Base-by-base conservation (phyloP, 1,139 yeast species). In the Taphrina pruni region DNA sequence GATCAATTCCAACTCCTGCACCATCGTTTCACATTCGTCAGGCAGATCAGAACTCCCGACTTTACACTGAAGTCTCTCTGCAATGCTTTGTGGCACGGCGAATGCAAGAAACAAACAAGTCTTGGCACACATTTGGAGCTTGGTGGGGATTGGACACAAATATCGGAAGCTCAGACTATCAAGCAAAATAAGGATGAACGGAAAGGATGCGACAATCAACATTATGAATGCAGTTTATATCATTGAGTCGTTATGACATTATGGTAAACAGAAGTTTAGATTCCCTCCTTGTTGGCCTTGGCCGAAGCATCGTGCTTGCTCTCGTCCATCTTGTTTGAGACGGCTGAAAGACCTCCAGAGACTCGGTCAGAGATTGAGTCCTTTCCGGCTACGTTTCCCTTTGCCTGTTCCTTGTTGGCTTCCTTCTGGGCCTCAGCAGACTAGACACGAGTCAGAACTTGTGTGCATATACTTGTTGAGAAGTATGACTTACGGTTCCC, bases 361-460 rank as follows among this genome's bases (percentile, higher is more conserved):
- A 58, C 26, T 58, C 62, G 62, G 62, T 58, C 62, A 45, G 62
- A 45, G 62, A 58, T 32, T 36, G 62, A 58, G 62, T 58, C 62
- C 41, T 58, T 58, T 43, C 62, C 62, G 26, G 62, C 48, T 2
- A 58, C 62, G 62, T 58, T 58, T 14, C 62, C 62, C 62, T 58
- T 58, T 41, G 52, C 52, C 54, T 58, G 51, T 54, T 58, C 62
- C 62, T 58, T 58, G 62, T 58, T 45, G 54, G 62, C 62, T 36
- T 58, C 62, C 54, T 58, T 58, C 62, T 58, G 62, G 26, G 62
- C 62, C 62, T 58, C 62, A 35, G 62, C 62, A 58, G 62, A 58
- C 62, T 58, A 58, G 14, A 54, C 9, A 54, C 9, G 11, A 20
- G 57, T 50, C 54, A 50, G 54, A 9, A 36, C 4, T 26, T 26